Conservation (phyloP, 2,329 filamentous ascomycete species). For the Blastomyces percursus region DNA sequence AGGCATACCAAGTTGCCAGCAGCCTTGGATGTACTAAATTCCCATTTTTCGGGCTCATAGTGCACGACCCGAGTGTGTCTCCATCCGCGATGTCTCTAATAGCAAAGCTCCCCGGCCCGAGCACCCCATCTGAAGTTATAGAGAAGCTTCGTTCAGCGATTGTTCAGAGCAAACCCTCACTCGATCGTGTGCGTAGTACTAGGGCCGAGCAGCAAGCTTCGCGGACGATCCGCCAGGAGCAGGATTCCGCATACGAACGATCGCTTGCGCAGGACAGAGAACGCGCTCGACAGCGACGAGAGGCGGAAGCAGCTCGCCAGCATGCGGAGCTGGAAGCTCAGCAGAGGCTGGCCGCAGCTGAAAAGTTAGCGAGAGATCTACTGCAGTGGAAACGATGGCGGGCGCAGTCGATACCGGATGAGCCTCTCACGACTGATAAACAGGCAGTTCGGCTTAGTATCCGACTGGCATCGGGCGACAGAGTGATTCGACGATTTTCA, state of each 20-base stretch:
- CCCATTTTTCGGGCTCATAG: constrained; percentile 76
- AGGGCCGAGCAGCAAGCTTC: constrained; percentile 69
- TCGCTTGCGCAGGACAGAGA: constrained; percentile 81
- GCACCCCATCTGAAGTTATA: constrained; percentile 59
- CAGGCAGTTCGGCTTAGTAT: constrained; percentile 62
- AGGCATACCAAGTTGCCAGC: constrained; percentile 85
- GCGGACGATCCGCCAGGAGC: constrained; percentile 71
- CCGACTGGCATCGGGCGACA: constrained; percentile 53
- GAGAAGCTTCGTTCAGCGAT: constrained; percentile 64
- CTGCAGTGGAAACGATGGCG: constrained; percentile 75
- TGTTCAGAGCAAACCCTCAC: constrained; percentile 61
- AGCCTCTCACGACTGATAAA: constrained; percentile 54
- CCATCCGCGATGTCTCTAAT: constrained; percentile 85
- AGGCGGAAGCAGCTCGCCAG: constrained; percentile 57
- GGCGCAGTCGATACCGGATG: constrained; percentile 52
- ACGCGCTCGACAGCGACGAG: constrained; percentile 61
- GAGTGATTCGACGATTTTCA: constrained; percentile 68
- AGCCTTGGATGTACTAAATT: constrained; percentile 86
- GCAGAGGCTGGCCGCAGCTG: constrained; percentile 51
- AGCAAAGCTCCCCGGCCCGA: constrained; percentile 63
- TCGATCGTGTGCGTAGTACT: constrained; percentile 63
- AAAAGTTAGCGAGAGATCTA: constrained; percentile 43
- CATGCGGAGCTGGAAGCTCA: constrained; percentile 56
- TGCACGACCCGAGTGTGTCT: constrained; percentile 74
- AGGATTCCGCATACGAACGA: constrained; percentile 88